Percentiles rank a stretch among this genome's conserved stretches.
phyloP scores from a whole-genome alignment of 306 rosid species.

The Argentina anserina region DNA sequence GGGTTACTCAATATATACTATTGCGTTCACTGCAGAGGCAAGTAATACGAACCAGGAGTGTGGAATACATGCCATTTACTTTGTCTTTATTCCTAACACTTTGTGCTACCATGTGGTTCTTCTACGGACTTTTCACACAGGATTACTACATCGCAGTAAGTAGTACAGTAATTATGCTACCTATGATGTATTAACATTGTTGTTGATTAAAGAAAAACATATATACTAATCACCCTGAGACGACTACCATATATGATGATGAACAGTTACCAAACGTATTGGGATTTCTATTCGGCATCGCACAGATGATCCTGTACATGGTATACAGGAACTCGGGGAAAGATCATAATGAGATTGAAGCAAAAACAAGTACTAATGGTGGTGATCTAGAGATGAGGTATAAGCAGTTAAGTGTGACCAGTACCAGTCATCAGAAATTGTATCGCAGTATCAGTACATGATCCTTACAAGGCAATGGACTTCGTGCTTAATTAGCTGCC shows the following conservation, averaged over 20 bases:
- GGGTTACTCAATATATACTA: background rate
- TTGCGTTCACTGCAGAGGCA: slow-evolving; percentile 42
- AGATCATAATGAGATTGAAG: background rate
- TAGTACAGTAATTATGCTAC: background rate
- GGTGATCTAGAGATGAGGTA: background rate
- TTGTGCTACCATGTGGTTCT: slow-evolving; percentile 60
- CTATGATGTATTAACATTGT: background rate
- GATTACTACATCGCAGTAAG: slow-evolving; percentile 66
- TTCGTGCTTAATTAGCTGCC: background rate
- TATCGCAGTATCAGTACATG: background rate
- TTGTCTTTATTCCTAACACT: slow-evolving; percentile 55
- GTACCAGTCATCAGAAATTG: background rate
- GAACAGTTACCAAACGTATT: slow-evolving; percentile 61
- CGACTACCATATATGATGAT: background rate
- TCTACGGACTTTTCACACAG: slow-evolving; percentile 54
- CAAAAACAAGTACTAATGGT: background rate
- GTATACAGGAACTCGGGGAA: slow-evolving; percentile 34
- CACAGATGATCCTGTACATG: slow-evolving; percentile 53
- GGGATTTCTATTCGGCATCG: slow-evolving; percentile 54
- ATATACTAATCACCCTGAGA: background rate
- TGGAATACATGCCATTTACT: slow-evolving; percentile 65
- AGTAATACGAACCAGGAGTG: slow-evolving; percentile 62
- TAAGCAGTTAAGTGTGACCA: no score
- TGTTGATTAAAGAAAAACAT: background rate
- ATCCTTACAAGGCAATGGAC: background rate